Evolutionary conservation across 2,329 filamentous ascomycete genomes (phyloP), one percentile per base, ranked within the genome.

Genomic region (Pseudogymnoascus sp.): DNA sequence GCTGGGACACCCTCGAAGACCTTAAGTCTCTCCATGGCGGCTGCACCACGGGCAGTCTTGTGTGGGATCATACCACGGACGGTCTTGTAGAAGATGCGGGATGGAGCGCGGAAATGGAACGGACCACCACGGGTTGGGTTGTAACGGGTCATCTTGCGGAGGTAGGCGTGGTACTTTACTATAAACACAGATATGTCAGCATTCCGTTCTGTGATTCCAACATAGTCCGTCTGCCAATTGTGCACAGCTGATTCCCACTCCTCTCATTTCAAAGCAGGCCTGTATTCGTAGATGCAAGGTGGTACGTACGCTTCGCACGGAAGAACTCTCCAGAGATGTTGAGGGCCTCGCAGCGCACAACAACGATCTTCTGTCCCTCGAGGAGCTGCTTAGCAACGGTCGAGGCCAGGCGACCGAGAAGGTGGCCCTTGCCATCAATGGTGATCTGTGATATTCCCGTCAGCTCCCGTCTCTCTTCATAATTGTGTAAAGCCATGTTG

Each of bases 321-420:
- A 99, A 99, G 91, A 99, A 99, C 86, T 97, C 94, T 84, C 94
- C 94, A 73, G 94, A 99, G 87, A 99, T 99, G 89, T 99, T 99
- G 80, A 99, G 88, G 75, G 91, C 92, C 84, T 99, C 94, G 83
- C 90, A 95, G 85, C 94, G 91, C 79, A 99, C 94, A 74, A 99
- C 84, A 76, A 97, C 93, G 79, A 99, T 95, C 90, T 97, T 97
- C 85, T 97, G 93, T 79, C 93, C 93, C 82, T 88, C 95, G 75
- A 97, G 90, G 77, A 97, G 88, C 86, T 97, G 93, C 90, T 97
- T 97, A 79, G 93, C 93, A 77, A 97, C 92, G 78, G 92, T 96
- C 80, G 88, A 92, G 83, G 93, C 93, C 80, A 99, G 88, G 81
- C 94, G 93, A 85, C 94, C 94, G 81, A 99, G 92, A 80, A 99